These are phyloP conservation scores for Lasiosphaeria ovina DNA, from an alignment of 495 filamentous ascomycete species.

Conservation along the genomic window DNA sequence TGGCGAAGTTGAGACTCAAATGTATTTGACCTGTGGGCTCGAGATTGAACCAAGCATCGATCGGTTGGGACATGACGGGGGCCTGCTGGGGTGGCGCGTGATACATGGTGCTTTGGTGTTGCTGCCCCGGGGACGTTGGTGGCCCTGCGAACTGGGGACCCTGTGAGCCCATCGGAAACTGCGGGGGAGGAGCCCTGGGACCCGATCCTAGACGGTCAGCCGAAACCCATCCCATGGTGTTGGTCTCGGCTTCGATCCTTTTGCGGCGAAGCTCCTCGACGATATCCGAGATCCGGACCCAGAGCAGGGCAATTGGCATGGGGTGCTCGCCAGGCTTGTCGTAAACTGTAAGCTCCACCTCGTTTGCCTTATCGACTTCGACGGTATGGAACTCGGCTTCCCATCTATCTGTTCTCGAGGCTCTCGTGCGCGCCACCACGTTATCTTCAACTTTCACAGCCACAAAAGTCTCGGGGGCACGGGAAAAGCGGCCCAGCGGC, in stretches of 20 bases:
- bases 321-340: constrained; percentile 89
- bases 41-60: constrained; percentile 95
- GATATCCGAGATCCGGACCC: constrained; percentile 96
- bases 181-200: constrained; percentile 45
- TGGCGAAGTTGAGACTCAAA: constrained; percentile 77
- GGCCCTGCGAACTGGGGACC: constrained; percentile 44
- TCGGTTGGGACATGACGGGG: constrained; percentile 58
- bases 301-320: constrained; percentile 90
- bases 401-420: constrained; percentile 86
- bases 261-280: constrained; percentile 96
- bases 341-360: constrained; percentile 96
- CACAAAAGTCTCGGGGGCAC: constrained; percentile 91
- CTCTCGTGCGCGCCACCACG: constrained; percentile 82
- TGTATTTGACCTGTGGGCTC: constrained; percentile 87
- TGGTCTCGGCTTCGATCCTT: constrained; percentile 93
- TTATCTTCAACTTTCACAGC: constrained; percentile 95
- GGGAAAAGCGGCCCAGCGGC: constrained; percentile 76
- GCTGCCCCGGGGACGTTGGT: constrained; percentile 32
- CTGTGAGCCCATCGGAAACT: constrained; percentile 54
- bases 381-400: constrained; percentile 84
- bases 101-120: constrained; percentile 17
- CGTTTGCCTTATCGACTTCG: constrained; percentile 96
- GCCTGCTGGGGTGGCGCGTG: constrained; percentile 31
- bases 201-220: constrained; percentile 83
- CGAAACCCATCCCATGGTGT: constrained; percentile 90